Conservation (phyloP, 177 flowering plant species). For the Vitis hybrid region DNA sequence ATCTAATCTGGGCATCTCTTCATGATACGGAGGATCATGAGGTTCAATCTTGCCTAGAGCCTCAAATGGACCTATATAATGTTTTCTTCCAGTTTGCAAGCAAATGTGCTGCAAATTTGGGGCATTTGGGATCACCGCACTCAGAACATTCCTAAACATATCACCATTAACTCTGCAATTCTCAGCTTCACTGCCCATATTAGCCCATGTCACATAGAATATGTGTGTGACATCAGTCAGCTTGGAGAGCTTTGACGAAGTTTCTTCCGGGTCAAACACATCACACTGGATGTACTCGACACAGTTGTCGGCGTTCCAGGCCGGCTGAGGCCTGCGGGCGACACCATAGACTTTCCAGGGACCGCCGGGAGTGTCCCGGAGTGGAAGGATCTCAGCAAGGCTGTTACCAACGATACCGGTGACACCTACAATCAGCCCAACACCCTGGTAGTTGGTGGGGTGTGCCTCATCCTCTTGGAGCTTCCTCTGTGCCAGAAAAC, state of each 20-base stretch:
- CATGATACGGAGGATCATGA: slow-evolving; percentile 29
- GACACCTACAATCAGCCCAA: slow-evolving; percentile 38
- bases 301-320: slow-evolving; percentile 33
- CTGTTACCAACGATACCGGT: slow-evolving; percentile 47
- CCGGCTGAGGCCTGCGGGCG: slow-evolving; percentile 39
- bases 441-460: slow-evolving; percentile 20
- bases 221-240: slow-evolving; percentile 43
- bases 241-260: slow-evolving; percentile 22
- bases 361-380: slow-evolving; percentile 45
- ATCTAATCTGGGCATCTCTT: slow-evolving; percentile 26
- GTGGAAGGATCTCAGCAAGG: slow-evolving; percentile 46
- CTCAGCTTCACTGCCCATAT: slow-evolving; percentile 16
- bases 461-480: slow-evolving; percentile 23
- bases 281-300: slow-evolving; percentile 40
- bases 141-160: slow-evolving; percentile 34
- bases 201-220: slow-evolving; percentile 41
- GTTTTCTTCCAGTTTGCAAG: slow-evolving; percentile 37
- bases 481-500: slow-evolving; percentile 24
- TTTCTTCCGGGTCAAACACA: slow-evolving; percentile 23
- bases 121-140: slow-evolving; percentile 30
- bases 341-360: slow-evolving; percentile 54
- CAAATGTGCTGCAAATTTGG: slow-evolving; percentile 30
- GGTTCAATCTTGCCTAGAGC: not conserved
- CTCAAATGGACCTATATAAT: slow-evolving; percentile 33
- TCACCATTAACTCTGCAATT: slow-evolving; percentile 22